Evolutionary conservation across 106 monocot species (phyloP).

Genomic region (Dioscorea zingiberensis): DNA sequence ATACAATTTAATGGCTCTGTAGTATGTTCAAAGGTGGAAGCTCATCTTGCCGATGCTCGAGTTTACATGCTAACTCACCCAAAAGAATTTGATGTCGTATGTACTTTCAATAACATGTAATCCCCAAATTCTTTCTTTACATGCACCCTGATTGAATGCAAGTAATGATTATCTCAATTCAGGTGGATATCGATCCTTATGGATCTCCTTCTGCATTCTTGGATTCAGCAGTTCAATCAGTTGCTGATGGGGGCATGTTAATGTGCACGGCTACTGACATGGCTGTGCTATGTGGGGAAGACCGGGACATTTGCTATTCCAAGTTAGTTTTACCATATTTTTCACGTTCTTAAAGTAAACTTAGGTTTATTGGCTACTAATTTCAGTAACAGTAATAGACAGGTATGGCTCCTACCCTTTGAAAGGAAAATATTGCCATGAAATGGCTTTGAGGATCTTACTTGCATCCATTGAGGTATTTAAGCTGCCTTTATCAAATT

Average conservation of each 20-base stretch:
- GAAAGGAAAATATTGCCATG: conserved; percentile 96
- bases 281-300: conserved; percentile 87
- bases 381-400: neutral
- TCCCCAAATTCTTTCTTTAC: no score
- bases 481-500: neutral
- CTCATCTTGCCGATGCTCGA: conserved; percentile 74
- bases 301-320: conserved; percentile 93
- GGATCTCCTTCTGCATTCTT: conserved; percentile 87
- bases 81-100: conserved; percentile 96
- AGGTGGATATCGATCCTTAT: conserved; percentile 98
- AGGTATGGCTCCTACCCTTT: conserved; percentile 93
- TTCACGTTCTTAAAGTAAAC: no score
- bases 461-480: conserved; percentile 92
- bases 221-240: conserved; percentile 89
- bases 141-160: no score
- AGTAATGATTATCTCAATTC: neutral
- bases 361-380: no score
- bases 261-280: conserved; percentile 99
- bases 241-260: conserved; percentile 86
- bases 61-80: conserved; percentile 87
- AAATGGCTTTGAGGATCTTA: conserved; percentile 93
- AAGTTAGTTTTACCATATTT: conserved; percentile 40
- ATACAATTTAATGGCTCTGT: conserved; percentile 62
- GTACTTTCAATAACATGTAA: neutral
- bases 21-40: conserved; percentile 62